A percentile compares a stretch with the other conserved stretches of the same genome.
Evolutionary conservation across 2,329 filamentous ascomycete species (phyloP).

Genomic region (Claviceps quebecensis): DNA sequence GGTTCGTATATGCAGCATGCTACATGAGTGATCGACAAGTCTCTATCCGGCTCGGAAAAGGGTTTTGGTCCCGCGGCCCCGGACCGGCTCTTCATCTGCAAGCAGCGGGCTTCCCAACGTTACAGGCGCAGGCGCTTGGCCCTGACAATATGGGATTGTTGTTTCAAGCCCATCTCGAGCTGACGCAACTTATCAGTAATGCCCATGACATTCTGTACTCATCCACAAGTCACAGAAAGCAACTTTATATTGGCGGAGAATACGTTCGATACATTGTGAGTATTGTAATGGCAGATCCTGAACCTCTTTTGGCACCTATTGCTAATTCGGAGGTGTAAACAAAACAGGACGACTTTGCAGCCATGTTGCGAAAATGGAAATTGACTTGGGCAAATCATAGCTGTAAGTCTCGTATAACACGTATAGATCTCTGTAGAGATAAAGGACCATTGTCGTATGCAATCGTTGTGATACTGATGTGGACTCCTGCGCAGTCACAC

Average conservation of each 20-base stretch:
- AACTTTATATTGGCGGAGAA: conserved; percentile 55
- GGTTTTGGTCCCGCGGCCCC: conserved; percentile 60
- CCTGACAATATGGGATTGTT: conserved; percentile 55
- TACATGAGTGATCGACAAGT: conserved; percentile 56
- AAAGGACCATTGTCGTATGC: too few relatives aligned
- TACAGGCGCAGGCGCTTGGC: conserved; percentile 42
- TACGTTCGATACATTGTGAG: conserved; percentile 55
- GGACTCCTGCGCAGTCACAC: conserved; percentile 31
- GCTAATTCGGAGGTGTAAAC: not conserved
- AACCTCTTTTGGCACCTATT: not conserved
- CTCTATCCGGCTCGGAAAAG: conserved; percentile 56
- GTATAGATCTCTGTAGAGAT: too few relatives aligned
- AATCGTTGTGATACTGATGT: too few relatives aligned
- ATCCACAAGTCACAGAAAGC: conserved; percentile 53
- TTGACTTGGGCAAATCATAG: conserved; percentile 52
- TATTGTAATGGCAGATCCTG: not conserved
- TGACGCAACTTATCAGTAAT: conserved; percentile 60
- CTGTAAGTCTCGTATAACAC: conserved; percentile 27
- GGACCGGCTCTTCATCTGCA: conserved; percentile 50
- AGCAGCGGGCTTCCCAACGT: conserved; percentile 53
- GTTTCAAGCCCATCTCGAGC: conserved; percentile 56
- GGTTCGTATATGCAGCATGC: conserved; percentile 26
- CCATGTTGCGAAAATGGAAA: conserved; percentile 57
- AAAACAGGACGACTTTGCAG: conserved; percentile 48
- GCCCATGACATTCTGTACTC: conserved; percentile 63